A percentile compares a stretch with the other conserved stretches of the same genome.
These are phyloP conservation scores for Fragaria vesca DNA, from an alignment of 306 rosid species.

Conservation along the genomic window DNA sequence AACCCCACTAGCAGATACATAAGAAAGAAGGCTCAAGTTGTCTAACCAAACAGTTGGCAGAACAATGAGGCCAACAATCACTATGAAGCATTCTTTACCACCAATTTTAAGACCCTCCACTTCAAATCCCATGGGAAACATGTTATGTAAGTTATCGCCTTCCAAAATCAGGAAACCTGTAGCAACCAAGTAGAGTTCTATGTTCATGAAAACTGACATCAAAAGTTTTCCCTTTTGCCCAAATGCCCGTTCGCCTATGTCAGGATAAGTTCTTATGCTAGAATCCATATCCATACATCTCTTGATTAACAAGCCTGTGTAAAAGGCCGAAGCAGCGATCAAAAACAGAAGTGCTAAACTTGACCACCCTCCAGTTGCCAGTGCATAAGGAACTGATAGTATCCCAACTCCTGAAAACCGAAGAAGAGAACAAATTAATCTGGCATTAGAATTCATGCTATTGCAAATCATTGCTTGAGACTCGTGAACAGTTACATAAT, in stretches of 20 bases:
- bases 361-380: slow-evolving; percentile 82
- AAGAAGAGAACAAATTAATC: background rate
- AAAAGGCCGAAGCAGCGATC: slow-evolving; percentile 49
- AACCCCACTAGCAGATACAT: slow-evolving; percentile 81
- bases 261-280: slow-evolving; percentile 58
- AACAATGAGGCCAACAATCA: slow-evolving; percentile 52
- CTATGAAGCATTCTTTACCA: slow-evolving; percentile 49
- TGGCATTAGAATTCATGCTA: background rate
- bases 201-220: slow-evolving; percentile 56
- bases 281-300: slow-evolving; percentile 72
- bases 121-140: slow-evolving; percentile 47
- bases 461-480: background rate
- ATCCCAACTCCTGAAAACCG: slow-evolving; percentile 70
- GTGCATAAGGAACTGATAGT: slow-evolving; percentile 77
- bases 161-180: slow-evolving; percentile 77
- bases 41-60: slow-evolving; percentile 81
- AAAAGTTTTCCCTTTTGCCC: slow-evolving; percentile 53
- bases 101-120: slow-evolving; percentile 40
- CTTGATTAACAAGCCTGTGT: slow-evolving; percentile 59
- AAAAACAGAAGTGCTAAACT: slow-evolving; percentile 56
- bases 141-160: slow-evolving; percentile 67
- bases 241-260: slow-evolving; percentile 75
- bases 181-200: slow-evolving; percentile 71
- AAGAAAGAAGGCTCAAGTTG: slow-evolving; percentile 65
- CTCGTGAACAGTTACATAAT: background rate